phyloP scores from a whole-genome alignment of 192 early-diverging fungal genomes.

The Podila horticola region DNA sequence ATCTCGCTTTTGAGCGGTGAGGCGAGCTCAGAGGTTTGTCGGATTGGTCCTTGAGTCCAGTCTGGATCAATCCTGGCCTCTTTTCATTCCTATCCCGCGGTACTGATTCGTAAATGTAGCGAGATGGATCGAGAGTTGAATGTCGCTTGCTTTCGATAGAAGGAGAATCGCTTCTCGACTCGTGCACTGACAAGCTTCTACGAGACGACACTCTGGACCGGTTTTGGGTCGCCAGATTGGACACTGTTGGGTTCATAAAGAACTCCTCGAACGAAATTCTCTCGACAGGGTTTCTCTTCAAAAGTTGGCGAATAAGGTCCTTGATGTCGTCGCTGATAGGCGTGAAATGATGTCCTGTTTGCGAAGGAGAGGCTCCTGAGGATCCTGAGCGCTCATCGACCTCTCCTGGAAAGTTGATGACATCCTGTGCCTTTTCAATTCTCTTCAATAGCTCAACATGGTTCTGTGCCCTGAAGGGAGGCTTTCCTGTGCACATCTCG shows the following conservation, averaged over 20 bases:
- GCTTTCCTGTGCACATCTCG: slow-evolving; percentile 91
- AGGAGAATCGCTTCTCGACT: slow-evolving; percentile 13
- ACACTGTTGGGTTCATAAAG: slow-evolving; percentile 83
- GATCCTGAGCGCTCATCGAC: slow-evolving; percentile 22
- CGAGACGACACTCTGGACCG: slow-evolving; percentile 21
- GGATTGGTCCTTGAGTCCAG: slow-evolving; percentile 3
- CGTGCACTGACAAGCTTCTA: slow-evolving; percentile 17
- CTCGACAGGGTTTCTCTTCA: slow-evolving; percentile 89
- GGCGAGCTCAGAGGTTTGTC: slow-evolving; percentile 14
- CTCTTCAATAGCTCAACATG: slow-evolving; percentile 92
- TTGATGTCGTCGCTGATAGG: slow-evolving; percentile 77
- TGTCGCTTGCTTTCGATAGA: neutral
- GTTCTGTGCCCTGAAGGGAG: slow-evolving; percentile 93
- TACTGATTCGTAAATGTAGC: slow-evolving; percentile 8
- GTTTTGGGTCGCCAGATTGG: slow-evolving; percentile 26
- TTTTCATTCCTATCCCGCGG: slow-evolving; percentile 25
- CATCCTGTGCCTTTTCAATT: slow-evolving; percentile 88
- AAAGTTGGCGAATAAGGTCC: slow-evolving; percentile 82
- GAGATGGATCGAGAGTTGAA: slow-evolving; percentile 15
- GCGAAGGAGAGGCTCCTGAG: slow-evolving; percentile 19
- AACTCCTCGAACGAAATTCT: slow-evolving; percentile 95
- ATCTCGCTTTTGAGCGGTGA: slow-evolving; percentile 25
- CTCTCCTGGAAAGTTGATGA: slow-evolving; percentile 90
- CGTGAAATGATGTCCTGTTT: slow-evolving; percentile 5
- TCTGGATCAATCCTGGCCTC: slow-evolving; percentile 8